Evolutionary conservation across 2,329 filamentous ascomycete species (phyloP), one percentile per base, ranked within the genome.

Genomic region (Penicillium sp.): DNA sequence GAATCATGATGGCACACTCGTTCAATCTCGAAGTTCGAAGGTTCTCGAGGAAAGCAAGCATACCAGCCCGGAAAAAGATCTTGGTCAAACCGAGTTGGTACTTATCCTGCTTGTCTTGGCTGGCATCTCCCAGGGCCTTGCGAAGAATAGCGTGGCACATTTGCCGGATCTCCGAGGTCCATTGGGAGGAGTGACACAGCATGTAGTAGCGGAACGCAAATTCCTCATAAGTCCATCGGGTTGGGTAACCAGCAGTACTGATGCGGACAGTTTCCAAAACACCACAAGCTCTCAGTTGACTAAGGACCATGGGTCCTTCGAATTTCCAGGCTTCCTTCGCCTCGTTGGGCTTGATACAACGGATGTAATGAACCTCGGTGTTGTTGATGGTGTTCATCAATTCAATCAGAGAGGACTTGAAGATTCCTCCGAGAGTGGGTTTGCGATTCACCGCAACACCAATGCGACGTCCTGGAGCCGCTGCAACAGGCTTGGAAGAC

Each of bases 271-370:
- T 99, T 77, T 99, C 94, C 55, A 99, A 84, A 36, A 99, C 95
- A 92, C 94, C 94, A 78, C 94, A 99, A 77, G 94, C 94, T 75
- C 95, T 88, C 67, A 99, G 81, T 76, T 99, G 94, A 75, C 91
- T 96, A 57, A 99, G 83, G 64, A 99, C 94, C 94, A 99, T 99
- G 3, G 95, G 94, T 0, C 94, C 94, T 71, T 99, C 94, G 59
- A 97, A 99, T 67, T 95, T 93, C 94, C 94, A 99, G 0, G 94
- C 86, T 68, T 90, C 90, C 76, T 99, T 99, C 47, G 86, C 91
- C 77, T 99, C 94, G 72, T 99, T 99, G 31, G 94, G 94, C 78
- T 99, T 99, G 77, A 99, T 97, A 74, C 94, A 99, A 65, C 94
- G 88, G 70, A 99, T 99, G 76, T 99, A 99, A 76, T 99, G 94